Conservation (phyloP, 73 alveolate species). For the Loxodes magnus region DNA sequence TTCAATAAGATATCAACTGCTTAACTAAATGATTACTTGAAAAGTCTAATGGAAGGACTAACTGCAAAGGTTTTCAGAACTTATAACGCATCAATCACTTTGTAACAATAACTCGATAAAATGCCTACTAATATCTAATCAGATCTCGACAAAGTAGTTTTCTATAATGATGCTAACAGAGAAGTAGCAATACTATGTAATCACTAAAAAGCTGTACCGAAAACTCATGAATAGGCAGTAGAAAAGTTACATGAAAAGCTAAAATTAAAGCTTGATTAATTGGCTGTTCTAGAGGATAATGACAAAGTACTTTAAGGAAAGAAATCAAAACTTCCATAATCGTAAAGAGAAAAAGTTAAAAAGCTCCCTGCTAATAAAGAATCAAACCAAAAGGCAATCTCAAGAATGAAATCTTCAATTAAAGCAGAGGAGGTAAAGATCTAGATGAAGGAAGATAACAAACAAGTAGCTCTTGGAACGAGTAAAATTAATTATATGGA, state of each 20-base stretch:
- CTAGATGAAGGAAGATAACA: slow-evolving; percentile 75
- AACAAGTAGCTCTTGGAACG: slow-evolving; percentile 94
- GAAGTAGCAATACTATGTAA: slow-evolving; percentile 97
- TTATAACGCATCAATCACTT: slow-evolving; percentile 93
- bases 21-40: slow-evolving; percentile 82
- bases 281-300: slow-evolving; percentile 48
- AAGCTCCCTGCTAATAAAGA: slow-evolving; percentile 11
- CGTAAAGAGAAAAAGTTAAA: slow-evolving; percentile 1
- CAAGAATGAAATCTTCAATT: slow-evolving; percentile 25
- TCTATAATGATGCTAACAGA: slow-evolving; percentile 91
- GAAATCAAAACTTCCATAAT: slow-evolving; percentile 21
- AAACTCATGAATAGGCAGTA: slow-evolving; percentile 65
- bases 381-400: slow-evolving; percentile 8
- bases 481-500: slow-evolving; percentile 98
- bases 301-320: slow-evolving; percentile 37
- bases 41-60: slow-evolving; percentile 88
- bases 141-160: slow-evolving; percentile 64
- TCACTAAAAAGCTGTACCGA: slow-evolving; percentile 91
- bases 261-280: slow-evolving; percentile 46
- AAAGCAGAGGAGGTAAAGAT: slow-evolving; percentile 56
- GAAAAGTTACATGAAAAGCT: slow-evolving; percentile 58
- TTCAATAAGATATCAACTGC: slow-evolving; percentile 61
- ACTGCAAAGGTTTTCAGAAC: slow-evolving; percentile 98
- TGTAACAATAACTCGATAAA: slow-evolving; percentile 43
- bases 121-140: slow-evolving; percentile 23